Evolutionary conservation across 139 green algal species (phyloP).

Genomic region (Volvox africanus): DNA sequence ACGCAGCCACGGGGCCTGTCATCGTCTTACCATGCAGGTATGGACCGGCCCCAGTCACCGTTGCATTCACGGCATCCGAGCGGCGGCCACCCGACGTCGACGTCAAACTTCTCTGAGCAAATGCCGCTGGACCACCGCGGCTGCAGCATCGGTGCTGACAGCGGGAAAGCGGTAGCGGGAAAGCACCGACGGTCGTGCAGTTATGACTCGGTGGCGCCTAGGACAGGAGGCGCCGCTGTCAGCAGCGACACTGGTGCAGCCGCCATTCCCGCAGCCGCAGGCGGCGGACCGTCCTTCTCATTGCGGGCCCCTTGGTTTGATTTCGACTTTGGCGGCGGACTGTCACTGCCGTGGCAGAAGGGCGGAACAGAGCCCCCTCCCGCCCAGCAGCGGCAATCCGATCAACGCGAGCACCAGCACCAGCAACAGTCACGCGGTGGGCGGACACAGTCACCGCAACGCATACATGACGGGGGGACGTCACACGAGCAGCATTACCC

Average conservation of each 20-base stretch:
- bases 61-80: not conserved
- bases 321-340: not conserved
- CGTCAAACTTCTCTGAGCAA: not conserved
- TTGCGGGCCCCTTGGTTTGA: conserved; percentile 25
- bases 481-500: not conserved
- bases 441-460: not conserved
- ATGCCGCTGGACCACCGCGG: no score
- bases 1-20: conserved; percentile 5
- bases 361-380: not conserved
- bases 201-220: conserved; percentile 5
- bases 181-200: conserved; percentile 29
- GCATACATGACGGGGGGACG: not conserved
- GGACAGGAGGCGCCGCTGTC: not conserved
- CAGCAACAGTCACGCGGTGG: not conserved
- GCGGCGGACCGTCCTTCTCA: not conserved
- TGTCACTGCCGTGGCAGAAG: not conserved
- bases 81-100: not conserved
- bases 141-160: not conserved
- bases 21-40: conserved; percentile 15
- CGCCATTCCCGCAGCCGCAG: not conserved
- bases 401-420: conserved; percentile 10
- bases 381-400: not conserved
- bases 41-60: not conserved
- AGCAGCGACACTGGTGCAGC: not conserved
- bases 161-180: not conserved